Conservation (phyloP, 225 moss, liverwort and hornwort genomes). For the Marchantia polymorpha region DNA sequence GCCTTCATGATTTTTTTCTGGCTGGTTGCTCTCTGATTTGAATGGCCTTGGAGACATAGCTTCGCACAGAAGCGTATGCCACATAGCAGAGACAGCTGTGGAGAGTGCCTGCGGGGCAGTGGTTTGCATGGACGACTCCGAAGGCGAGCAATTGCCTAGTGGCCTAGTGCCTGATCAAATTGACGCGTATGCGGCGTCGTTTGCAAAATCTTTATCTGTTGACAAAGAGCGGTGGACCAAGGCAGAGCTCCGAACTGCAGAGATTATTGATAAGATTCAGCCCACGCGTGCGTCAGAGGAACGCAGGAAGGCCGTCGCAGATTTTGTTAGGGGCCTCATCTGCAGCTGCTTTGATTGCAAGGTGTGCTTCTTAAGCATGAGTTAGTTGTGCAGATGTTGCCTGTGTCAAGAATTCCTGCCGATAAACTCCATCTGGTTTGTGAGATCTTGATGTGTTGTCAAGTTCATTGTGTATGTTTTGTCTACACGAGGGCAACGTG, state of each 20-base stretch:
- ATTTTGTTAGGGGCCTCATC: conserved; percentile 54
- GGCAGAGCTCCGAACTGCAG: conserved; percentile 55
- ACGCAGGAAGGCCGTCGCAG: conserved; percentile 51
- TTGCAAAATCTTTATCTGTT: conserved; percentile 39
- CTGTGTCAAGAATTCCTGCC: neutral
- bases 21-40: neutral
- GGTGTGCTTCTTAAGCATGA: conserved; percentile 28
- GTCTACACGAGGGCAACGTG: too few species aligned
- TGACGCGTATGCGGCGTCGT: conserved; percentile 43
- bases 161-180: conserved; percentile 47
- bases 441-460: too few species aligned
- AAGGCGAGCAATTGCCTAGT: conserved; percentile 54
- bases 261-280: conserved; percentile 57
- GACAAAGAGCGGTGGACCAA: conserved; percentile 61
- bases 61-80: conserved; percentile 15
- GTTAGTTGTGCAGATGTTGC: neutral
- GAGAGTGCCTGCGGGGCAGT: conserved; percentile 29
- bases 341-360: conserved; percentile 47
- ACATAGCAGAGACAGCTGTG: conserved; percentile 3
- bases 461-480: too few species aligned
- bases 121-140: conserved; percentile 81
- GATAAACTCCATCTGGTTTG: too few species aligned
- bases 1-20: neutral
- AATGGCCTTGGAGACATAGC: conserved; percentile 23
- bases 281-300: conserved; percentile 53